Evolutionary conservation across 805 yeast genomes (phyloP), one percentile per base, ranked within the genome.

Genomic region (Barnettozyma sp.): DNA sequence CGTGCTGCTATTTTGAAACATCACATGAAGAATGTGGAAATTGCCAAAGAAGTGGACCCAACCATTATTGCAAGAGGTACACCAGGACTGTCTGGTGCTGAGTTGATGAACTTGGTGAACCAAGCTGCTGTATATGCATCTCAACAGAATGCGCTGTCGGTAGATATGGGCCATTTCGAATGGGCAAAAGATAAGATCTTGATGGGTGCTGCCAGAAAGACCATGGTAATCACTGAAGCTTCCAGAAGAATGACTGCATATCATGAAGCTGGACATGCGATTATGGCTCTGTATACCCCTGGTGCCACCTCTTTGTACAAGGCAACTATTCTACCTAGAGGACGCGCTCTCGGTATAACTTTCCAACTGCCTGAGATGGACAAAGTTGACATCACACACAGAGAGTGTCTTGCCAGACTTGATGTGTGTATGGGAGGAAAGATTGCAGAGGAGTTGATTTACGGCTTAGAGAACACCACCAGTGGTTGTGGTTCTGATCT

Each of bases 351-450:
- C 35, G 99, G 99, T 58, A 76, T 92, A 31, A 94, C 98, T 1
- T 92, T 88, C 74, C 97, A 90, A 61, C 73, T 92, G 46, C 98
- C 98, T 4, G 97, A 92, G 58, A 86, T 88, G 90, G 98, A 92
- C 63, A 90, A 92, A 65, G 87, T 84, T 42, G 97, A 90, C 55
- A 82, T 84, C 61, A 86, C 96, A 22, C 82, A 75, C 57, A 76
- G 71, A 42, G 97, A 92, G 62, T 84, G 96, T 58, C 69, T 81
- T 45, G 96, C 97, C 0, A 70, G 94, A 44, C 63, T 92, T 46
- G 98, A 92, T 59, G 98, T 92, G 33, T 87, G 96, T 58, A 92
- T 92, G 98, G 99, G 98, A 42, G 99, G 99, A 45, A 88, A 88
- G 59, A 78, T 87, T 40, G 98, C 98, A 21, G 99, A 92, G 66